phyloP scores from a whole-genome alignment of 2,329 filamentous ascomycete genomes.

The Dothideomycetes sp. region DNA sequence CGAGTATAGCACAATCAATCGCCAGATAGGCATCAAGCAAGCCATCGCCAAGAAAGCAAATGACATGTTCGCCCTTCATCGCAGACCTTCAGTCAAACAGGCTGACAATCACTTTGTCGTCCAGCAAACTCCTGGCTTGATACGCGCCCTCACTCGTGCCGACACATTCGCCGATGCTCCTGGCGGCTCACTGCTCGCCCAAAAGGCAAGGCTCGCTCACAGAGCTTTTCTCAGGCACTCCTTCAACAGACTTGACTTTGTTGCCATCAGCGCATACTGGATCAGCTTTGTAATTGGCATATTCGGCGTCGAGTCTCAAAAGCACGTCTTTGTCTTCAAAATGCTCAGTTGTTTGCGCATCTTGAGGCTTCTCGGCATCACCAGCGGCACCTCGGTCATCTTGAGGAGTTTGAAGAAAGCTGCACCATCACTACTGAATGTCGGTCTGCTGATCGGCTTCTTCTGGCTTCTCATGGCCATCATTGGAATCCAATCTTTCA shows the following conservation, averaged over 20 bases:
- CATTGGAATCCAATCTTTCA: conserved; percentile 89
- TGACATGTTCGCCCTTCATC: conserved; percentile 70
- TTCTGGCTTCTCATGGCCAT: conserved; percentile 98
- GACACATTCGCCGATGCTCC: conserved; percentile 33
- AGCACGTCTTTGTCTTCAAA: conserved; percentile 79
- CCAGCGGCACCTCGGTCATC: conserved; percentile 90
- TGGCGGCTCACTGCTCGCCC: conserved; percentile 61
- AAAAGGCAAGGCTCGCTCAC: conserved; percentile 74
- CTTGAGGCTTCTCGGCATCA: conserved; percentile 77
- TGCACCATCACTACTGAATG: conserved; percentile 79
- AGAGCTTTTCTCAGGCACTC: conserved; percentile 88
- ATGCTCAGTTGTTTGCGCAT: conserved; percentile 97
- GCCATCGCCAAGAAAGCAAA: conserved; percentile 67
- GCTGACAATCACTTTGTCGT: conserved; percentile 19
- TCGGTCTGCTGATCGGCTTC: conserved; percentile 88
- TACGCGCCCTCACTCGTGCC: conserved; percentile 24
- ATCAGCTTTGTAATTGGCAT: conserved; percentile 69
- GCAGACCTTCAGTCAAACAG: conserved; percentile 53
- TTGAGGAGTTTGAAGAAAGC: conserved; percentile 91
- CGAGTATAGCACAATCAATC: conserved; percentile 85
- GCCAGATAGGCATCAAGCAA: conserved; percentile 60
- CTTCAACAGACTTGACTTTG: conserved; percentile 90
- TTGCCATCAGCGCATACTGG: conserved; percentile 94
- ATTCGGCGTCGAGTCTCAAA: conserved; percentile 53
- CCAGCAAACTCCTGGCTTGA: conserved; percentile 16